Conservation (phyloP, 2,329 filamentous ascomycete genomes). For the Phaeosphaeriaceae sp. region DNA sequence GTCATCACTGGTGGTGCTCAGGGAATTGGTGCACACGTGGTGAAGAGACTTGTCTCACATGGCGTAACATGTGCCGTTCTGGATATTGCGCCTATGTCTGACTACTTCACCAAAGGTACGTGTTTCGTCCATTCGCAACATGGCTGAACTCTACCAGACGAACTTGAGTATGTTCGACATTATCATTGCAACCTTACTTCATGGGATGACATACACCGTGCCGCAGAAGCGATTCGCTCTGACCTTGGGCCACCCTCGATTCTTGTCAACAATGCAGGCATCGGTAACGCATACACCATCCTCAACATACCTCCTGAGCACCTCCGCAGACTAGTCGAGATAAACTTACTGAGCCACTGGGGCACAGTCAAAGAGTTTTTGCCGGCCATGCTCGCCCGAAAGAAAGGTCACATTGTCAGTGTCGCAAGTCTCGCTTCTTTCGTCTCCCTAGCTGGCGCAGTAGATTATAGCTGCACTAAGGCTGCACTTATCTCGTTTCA, state of each 20-base stretch:
- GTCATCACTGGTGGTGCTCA: slow-evolving; percentile 47
- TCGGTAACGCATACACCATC: slow-evolving; percentile 43
- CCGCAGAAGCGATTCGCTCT: slow-evolving; percentile 42
- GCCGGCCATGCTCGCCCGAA: slow-evolving; percentile 46
- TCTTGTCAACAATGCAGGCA: slow-evolving; percentile 48
- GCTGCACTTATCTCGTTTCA: slow-evolving; percentile 42
- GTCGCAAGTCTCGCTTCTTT: slow-evolving; percentile 47
- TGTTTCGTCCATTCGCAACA: not conserved
- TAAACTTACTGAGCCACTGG: slow-evolving; percentile 48
- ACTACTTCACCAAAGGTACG: slow-evolving; percentile 34
- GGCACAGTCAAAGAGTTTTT: slow-evolving; percentile 47
- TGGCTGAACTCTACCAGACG: slow-evolving; percentile 18
- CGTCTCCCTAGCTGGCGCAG: slow-evolving; percentile 37
- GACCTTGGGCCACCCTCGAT: slow-evolving; percentile 42
- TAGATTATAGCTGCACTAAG: slow-evolving; percentile 47
- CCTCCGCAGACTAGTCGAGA: slow-evolving; percentile 38
- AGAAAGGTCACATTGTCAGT: slow-evolving; percentile 46
- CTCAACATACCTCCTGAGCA: slow-evolving; percentile 36
- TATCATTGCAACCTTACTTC: slow-evolving; percentile 47
- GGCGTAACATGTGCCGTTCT: slow-evolving; percentile 46
- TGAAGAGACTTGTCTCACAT: slow-evolving; percentile 37
- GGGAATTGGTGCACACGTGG: slow-evolving; percentile 45
- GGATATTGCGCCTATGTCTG: slow-evolving; percentile 41
- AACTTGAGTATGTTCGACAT: slow-evolving; percentile 25
- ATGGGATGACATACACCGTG: slow-evolving; percentile 31